Percentiles rank a stretch among this genome's conserved stretches.
Conservation (phyloP, 257 asterid genomes). For the Nicotiana undulata region DNA sequence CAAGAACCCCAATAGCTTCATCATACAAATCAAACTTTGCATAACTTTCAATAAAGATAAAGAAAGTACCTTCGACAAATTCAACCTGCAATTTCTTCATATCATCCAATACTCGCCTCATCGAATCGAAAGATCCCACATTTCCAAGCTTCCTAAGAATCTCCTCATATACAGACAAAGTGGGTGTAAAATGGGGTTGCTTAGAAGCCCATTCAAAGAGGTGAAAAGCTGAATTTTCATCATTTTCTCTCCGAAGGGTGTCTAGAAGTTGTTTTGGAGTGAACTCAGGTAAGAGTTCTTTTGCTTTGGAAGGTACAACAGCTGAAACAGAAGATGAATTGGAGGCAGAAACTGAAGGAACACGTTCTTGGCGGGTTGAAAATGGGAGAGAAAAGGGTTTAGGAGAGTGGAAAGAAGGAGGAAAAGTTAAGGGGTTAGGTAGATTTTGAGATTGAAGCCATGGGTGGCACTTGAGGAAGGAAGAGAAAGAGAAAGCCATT, state of each 20-base stretch:
- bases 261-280: slow-evolving; percentile 58
- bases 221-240: slow-evolving; percentile 52
- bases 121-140: slow-evolving; percentile 55
- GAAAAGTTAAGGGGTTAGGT: not conserved
- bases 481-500: slow-evolving; percentile 61
- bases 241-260: slow-evolving; percentile 46
- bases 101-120: slow-evolving; percentile 46
- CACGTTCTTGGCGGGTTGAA: slow-evolving; percentile 10
- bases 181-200: slow-evolving; percentile 66
- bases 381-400: slow-evolving; percentile 13
- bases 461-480: slow-evolving; percentile 48
- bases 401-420: slow-evolving; percentile 9
- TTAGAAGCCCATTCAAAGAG: slow-evolving; percentile 66
- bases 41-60: slow-evolving; percentile 52
- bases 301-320: slow-evolving; percentile 8
- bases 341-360: slow-evolving; percentile 20
- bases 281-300: slow-evolving; percentile 46
- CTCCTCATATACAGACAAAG: slow-evolving; percentile 54
- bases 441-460: slow-evolving; percentile 27
- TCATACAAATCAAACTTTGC: slow-evolving; percentile 58
- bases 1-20: slow-evolving; percentile 62
- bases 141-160: slow-evolving; percentile 58
- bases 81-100: slow-evolving; percentile 44
- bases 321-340: slow-evolving; percentile 31
- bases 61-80: slow-evolving; percentile 51